phyloP scores from a whole-genome alignment of 2,329 filamentous ascomycete genomes.

The Exophiala phaeomuriformis region DNA sequence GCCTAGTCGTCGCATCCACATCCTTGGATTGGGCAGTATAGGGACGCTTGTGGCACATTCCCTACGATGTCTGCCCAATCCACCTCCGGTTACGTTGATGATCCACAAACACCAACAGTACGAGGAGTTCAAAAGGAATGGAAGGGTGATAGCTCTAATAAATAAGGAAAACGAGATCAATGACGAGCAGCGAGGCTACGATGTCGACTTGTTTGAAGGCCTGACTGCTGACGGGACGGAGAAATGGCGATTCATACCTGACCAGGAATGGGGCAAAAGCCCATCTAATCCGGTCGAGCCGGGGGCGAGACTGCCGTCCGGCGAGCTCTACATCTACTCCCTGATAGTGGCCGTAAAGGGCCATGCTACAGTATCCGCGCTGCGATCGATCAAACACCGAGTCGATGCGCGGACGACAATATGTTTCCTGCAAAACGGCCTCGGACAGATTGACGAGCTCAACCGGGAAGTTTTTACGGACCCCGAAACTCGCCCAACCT shows the following conservation, averaged over 20 bases:
- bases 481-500: constrained; percentile 58
- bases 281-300: constrained; percentile 15
- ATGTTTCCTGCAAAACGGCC: constrained; percentile 69
- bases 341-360: constrained; percentile 76
- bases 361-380: constrained; percentile 56
- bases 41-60: constrained; percentile 71
- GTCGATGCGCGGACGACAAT: constrained; percentile 64
- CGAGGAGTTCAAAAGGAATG: constrained; percentile 31
- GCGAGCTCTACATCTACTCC: constrained; percentile 56
- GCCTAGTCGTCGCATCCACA: constrained; percentile 53
- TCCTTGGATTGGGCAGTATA: constrained; percentile 74
- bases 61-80: constrained; percentile 53
- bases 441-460: constrained; percentile 75
- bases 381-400: constrained; percentile 59
- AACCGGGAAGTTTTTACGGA: constrained; percentile 65
- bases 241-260: constrained; percentile 12
- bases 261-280: constrained; percentile 24
- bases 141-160: constrained; percentile 30
- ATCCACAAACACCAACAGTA: constrained; percentile 51
- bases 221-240: background rate
- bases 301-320: constrained; percentile 21
- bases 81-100: constrained; percentile 73
- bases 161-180: constrained; percentile 36
- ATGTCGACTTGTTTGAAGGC: constrained; percentile 34
- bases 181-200: constrained; percentile 39